Conservation (phyloP, 345 rosid genomes). For the Atalantia buxifolia region DNA sequence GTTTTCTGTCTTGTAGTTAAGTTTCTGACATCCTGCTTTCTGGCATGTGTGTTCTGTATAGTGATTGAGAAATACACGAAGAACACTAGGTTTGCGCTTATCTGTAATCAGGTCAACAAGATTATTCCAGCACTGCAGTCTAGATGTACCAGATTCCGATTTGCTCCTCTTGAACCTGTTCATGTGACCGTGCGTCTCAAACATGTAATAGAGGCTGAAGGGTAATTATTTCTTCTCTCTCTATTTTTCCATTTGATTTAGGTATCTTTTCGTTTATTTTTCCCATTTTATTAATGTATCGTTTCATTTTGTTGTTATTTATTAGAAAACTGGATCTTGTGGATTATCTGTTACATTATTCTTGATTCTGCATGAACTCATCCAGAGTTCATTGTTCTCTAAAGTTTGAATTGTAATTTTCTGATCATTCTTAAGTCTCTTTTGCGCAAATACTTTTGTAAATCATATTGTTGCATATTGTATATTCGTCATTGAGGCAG, state of each 20-base stretch:
- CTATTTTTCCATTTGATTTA: neutral
- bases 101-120: slow-evolving; percentile 94
- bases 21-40: slow-evolving; percentile 13
- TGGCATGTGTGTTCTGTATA: slow-evolving; percentile 23
- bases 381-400: neutral
- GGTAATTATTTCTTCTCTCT: slow-evolving; percentile 38
- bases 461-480: neutral
- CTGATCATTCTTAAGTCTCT: neutral
- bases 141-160: slow-evolving; percentile 92
- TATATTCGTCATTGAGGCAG: neutral
- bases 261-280: neutral
- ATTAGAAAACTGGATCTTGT: neutral
- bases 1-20: neutral
- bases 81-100: slow-evolving; percentile 90
- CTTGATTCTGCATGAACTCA: neutral
- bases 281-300: neutral
- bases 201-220: slow-evolving; percentile 73
- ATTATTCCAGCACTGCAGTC: slow-evolving; percentile 97
- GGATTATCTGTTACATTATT: neutral
- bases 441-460: neutral
- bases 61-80: slow-evolving; percentile 97
- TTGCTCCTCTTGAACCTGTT: slow-evolving; percentile 84
- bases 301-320: neutral
- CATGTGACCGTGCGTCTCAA: slow-evolving; percentile 78
- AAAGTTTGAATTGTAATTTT: no score